Evolutionary conservation across 805 yeast species (phyloP), one percentile per base, ranked within the genome.

Genomic region (Hanseniaspora meyeri): DNA sequence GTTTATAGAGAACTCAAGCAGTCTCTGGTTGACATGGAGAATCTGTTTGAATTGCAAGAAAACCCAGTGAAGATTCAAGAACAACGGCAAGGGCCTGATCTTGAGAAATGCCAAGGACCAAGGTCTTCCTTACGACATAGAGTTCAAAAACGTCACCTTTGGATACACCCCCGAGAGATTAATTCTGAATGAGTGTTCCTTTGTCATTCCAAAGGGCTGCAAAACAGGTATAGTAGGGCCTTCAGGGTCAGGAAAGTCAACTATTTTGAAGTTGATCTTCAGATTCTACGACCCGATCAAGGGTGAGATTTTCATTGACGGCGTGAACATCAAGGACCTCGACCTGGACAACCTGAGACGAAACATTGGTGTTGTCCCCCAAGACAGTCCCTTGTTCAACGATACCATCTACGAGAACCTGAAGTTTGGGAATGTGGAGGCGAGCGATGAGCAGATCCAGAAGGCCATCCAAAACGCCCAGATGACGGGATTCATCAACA

Each of bases 201-300:
- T 91, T 65, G 79, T 82, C 1, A 86, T 91, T 46, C 96, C 96
- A 3, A 88, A 95, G 2, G 98, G 97, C 7, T 70, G 81, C 61
- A 87, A 87, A 61, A 91, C 90, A 16, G 97, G 97, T 11, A 80
- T 91, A 64, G 98, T 91, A 11, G 98, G 98, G 0, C 95, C 97
- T 0, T 84, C 95, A 8, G 98, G 98, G 4, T 82, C 91, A 62
- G 98, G 98, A 43, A 91, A 91, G 70, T 87, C 96, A 0, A 91
- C 98, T 0, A 79, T 93, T 42, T 70, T 91, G 62, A 77, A 89
- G 64, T 72, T 91, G 38, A 83, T 88, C 0, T 91, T 91, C 73
- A 72, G 98, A 63, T 91, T 93, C 67, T 90, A 88, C 68, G 98
- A 91, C 66, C 85, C 87, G 2, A 74, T 74, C 42, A 71, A 75